These are phyloP conservation scores for Apodospora peruviana DNA, from an alignment of 495 filamentous ascomycete genomes.

Conservation along the genomic window DNA sequence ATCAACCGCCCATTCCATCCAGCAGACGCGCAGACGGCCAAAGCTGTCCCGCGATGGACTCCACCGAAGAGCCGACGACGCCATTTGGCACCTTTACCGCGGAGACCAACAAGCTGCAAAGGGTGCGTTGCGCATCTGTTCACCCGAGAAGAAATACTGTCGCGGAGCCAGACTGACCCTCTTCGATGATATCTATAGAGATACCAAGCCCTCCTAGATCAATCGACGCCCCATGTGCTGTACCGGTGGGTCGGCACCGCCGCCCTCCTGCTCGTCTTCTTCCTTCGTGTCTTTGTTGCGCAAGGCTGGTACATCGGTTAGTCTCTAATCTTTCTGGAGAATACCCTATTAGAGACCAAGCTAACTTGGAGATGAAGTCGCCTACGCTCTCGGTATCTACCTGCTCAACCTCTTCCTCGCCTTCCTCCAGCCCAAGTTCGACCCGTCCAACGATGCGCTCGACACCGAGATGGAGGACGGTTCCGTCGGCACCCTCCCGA, in stretches of 20 bases:
- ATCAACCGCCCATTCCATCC: neutral
- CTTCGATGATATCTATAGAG: conserved; percentile 47
- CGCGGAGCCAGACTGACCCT: neutral
- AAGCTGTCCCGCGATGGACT: conserved; percentile 15
- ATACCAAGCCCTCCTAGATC: conserved; percentile 93
- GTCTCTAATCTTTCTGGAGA: no score
- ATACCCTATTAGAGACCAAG: no score
- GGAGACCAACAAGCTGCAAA: conserved; percentile 33
- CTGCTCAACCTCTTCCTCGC: conserved; percentile 98
- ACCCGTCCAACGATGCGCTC: conserved; percentile 83
- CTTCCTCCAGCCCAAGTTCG: conserved; percentile 97
- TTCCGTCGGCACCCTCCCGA: conserved; percentile 70
- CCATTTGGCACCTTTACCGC: conserved; percentile 26
- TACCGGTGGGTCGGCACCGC: conserved; percentile 87
- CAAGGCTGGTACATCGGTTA: conserved; percentile 99
- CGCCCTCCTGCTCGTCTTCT: conserved; percentile 71
- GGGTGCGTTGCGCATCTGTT: conserved; percentile 23
- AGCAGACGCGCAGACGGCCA: neutral
- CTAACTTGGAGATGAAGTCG: conserved; percentile 53
- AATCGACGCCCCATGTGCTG: conserved; percentile 75
- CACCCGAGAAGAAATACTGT: neutral
- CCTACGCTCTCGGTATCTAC: conserved; percentile 97
- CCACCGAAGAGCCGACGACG: conserved; percentile 21
- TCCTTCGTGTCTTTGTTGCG: conserved; percentile 78
- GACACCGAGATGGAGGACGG: conserved; percentile 97